Conservation (phyloP, 1,139 yeast genomes). For the Blastobotrys buckinghamii region DNA sequence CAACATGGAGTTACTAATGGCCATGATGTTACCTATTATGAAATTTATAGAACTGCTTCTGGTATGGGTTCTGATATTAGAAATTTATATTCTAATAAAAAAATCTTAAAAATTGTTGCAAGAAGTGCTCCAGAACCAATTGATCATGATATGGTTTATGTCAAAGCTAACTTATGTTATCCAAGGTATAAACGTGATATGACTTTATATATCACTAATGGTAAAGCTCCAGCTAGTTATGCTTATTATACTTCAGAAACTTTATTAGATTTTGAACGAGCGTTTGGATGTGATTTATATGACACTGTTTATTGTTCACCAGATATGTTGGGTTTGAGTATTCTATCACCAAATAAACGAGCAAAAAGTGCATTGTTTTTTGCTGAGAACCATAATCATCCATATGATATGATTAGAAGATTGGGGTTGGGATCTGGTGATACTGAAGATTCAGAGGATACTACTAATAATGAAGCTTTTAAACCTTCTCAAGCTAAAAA, state of each 20-base stretch:
- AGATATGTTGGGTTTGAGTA: conserved; percentile 10
- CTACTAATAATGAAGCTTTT: not conserved
- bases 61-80: conserved; percentile 12
- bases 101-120: conserved; percentile 21
- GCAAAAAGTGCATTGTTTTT: not conserved
- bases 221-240: conserved; percentile 11
- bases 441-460: not conserved
- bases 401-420: not conserved
- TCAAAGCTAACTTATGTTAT: conserved; percentile 23
- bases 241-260: conserved; percentile 19
- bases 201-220: conserved; percentile 21
- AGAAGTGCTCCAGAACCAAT: conserved; percentile 17
- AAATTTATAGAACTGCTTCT: conserved; percentile 21
- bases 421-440: not conserved
- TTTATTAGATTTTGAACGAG: conserved; percentile 19
- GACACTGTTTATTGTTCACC: conserved; percentile 12
- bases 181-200: conserved; percentile 25
- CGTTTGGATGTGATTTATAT: not conserved
- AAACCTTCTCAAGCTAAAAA: too few relatives aligned
- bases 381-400: not conserved
- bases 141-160: conserved; percentile 16
- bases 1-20: conserved; percentile 9
- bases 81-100: conserved; percentile 12
- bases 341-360: not conserved
- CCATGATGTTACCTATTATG: conserved; percentile 20